Conservation (phyloP, 1,284 basidiomycete species). For the Leccinum laetum region DNA sequence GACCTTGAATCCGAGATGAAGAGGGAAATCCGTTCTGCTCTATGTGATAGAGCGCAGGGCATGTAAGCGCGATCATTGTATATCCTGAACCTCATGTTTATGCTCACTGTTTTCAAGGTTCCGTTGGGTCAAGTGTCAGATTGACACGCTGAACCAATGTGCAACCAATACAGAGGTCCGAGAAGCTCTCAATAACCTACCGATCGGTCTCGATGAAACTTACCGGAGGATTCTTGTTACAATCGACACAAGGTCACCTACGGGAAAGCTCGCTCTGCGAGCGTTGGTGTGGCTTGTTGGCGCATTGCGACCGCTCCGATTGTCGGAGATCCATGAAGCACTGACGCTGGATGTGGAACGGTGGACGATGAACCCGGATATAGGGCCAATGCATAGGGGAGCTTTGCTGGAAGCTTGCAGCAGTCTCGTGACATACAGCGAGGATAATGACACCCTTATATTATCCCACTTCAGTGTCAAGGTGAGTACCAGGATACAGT, state of each 20-base stretch:
- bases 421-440: constrained; percentile 10
- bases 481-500: background rate
- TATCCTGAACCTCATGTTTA: background rate
- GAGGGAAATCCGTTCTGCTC: constrained; percentile 1
- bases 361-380: constrained; percentile 1
- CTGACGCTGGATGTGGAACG: background rate
- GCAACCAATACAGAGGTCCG: constrained; percentile 7
- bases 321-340: constrained; percentile 7
- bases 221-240: constrained; percentile 8
- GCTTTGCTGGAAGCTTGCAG: constrained; percentile 4
- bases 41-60: constrained; percentile 12
- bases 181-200: constrained; percentile 8
- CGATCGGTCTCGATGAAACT: constrained; percentile 11
- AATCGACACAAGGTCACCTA: background rate
- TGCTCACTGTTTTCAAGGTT: constrained; percentile 7
- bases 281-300: constrained; percentile 8
- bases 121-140: constrained; percentile 15
- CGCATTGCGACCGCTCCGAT: constrained; percentile 7
- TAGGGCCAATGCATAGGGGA: constrained; percentile 1
- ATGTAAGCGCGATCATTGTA: constrained; percentile 7
- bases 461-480: constrained; percentile 17
- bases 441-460: constrained; percentile 11
- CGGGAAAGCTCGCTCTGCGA: constrained; percentile 8
- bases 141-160: constrained; percentile 8
- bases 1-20: constrained; percentile 3